phyloP scores from a whole-genome alignment of 2,329 filamentous ascomycete genomes.

The Cyclaneusma minus region DNA sequence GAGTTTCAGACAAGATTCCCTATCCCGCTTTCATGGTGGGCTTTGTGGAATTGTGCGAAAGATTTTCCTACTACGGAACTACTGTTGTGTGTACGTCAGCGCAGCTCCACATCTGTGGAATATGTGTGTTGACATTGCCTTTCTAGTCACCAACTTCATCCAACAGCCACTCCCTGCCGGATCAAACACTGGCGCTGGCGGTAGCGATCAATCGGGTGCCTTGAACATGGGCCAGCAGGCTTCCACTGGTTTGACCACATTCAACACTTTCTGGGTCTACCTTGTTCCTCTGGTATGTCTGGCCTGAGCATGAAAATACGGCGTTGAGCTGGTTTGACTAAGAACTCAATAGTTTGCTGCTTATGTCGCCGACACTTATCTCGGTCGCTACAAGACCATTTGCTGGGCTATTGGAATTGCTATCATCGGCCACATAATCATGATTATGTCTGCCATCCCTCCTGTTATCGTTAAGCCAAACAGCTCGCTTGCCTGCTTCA shows the following conservation, averaged over 20 bases:
- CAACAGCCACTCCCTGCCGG: conserved; percentile 29
- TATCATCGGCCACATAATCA: conserved; percentile 46
- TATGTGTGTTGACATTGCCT: conserved; percentile 2
- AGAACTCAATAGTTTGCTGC: too few relatives aligned
- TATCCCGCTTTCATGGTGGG: conserved; percentile 30
- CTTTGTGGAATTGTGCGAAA: conserved; percentile 48
- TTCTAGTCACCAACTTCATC: conserved; percentile 32
- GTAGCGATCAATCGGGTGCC: conserved; percentile 22
- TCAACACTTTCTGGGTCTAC: conserved; percentile 36
- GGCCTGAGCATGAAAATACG: too few relatives aligned
- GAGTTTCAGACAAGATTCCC: conserved; percentile 9
- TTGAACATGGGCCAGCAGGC: conserved; percentile 31
- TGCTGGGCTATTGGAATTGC: conserved; percentile 26
- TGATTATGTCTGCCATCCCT: conserved; percentile 47
- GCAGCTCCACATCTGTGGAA: conserved; percentile 1
- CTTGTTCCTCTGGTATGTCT: conserved; percentile 30
- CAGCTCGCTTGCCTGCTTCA: conserved; percentile 40
- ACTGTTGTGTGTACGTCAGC: conserved; percentile 39
- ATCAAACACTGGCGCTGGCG: conserved; percentile 28
- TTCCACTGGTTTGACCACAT: conserved; percentile 30
- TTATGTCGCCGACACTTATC: conserved; percentile 46
- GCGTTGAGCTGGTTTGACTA: too few relatives aligned
- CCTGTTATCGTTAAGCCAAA: conserved; percentile 35
- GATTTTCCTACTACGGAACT: conserved; percentile 50
- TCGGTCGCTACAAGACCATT: conserved; percentile 54